phyloP scores from a whole-genome alignment of 805 yeast genomes.

The Suhomyces sp. region DNA sequence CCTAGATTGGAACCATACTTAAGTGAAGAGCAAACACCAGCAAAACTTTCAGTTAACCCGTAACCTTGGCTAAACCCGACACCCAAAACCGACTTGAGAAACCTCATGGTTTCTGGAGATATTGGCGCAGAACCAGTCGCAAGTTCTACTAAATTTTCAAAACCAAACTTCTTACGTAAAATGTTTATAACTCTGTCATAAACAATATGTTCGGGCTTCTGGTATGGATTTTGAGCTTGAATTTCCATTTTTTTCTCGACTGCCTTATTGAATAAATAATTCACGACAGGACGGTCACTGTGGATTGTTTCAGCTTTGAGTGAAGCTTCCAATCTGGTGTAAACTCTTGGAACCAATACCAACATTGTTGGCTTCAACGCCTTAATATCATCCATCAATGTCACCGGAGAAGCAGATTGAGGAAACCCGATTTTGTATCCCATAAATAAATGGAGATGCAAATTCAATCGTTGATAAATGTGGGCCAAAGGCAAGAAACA shows the following conservation, averaged over 20 bases:
- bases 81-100: slow-evolving; percentile 60
- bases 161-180: slow-evolving; percentile 33
- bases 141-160: slow-evolving; percentile 25
- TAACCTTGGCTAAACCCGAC: slow-evolving; percentile 67
- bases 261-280: slow-evolving; percentile 26
- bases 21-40: slow-evolving; percentile 44
- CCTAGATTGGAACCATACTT: slow-evolving; percentile 48
- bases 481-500: slow-evolving; percentile 27
- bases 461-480: slow-evolving; percentile 18
- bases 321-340: slow-evolving; percentile 45
- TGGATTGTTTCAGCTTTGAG: slow-evolving; percentile 46
- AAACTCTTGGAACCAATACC: slow-evolving; percentile 33
- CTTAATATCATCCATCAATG: slow-evolving; percentile 29
- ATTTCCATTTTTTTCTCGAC: slow-evolving; percentile 25
- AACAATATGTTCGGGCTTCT: slow-evolving; percentile 25
- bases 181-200: slow-evolving; percentile 30
- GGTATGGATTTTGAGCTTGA: slow-evolving; percentile 16
- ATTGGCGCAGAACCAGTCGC: slow-evolving; percentile 67
- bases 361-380: slow-evolving; percentile 25
- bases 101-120: slow-evolving; percentile 56
- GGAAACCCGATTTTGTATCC: slow-evolving; percentile 27
- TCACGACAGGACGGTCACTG: slow-evolving; percentile 32
- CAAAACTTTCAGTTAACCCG: slow-evolving; percentile 67
- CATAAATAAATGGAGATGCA: slow-evolving; percentile 9
- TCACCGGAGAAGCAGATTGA: slow-evolving; percentile 26